Percentiles rank a stretch among this genome's conserved stretches.
Conservation (phyloP, 2,329 filamentous ascomycete species). For the Cytospora schulzeri region DNA sequence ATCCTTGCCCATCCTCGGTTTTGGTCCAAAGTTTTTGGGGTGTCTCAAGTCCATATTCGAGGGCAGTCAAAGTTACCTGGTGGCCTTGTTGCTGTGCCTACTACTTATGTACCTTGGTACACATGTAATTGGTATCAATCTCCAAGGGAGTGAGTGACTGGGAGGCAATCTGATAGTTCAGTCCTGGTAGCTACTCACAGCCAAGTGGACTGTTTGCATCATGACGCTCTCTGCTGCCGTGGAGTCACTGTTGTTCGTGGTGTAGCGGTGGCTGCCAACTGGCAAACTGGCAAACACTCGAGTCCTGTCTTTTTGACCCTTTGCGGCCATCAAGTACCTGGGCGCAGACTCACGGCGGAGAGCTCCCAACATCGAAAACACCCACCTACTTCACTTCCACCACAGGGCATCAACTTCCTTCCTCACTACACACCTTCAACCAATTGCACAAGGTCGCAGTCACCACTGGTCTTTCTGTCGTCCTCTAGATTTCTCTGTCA, state of each 20-base stretch:
- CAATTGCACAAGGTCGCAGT: neutral
- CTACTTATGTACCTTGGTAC: too few species aligned
- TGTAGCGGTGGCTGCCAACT: slow-evolving; percentile 2
- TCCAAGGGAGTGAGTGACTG: neutral
- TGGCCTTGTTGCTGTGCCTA: slow-evolving; percentile 5
- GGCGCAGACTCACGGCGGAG: neutral
- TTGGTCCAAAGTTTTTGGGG: neutral
- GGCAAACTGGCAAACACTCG: neutral
- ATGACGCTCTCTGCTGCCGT: neutral
- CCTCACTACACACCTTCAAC: neutral
- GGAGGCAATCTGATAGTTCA: neutral
- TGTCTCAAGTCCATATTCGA: neutral
- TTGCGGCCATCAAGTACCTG: neutral
- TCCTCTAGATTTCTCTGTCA: neutral
- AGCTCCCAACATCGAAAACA: neutral
- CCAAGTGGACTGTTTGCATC: slow-evolving; percentile 14
- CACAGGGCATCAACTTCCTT: neutral
- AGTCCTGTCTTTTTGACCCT: neutral
- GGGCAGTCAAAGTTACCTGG: neutral
- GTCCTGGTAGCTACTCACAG: neutral
- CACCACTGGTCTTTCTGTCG: neutral
- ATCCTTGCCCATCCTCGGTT: neutral
- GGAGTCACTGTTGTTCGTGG: neutral
- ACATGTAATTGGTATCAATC: neutral
- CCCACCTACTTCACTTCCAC: neutral